phyloP scores from a whole-genome alignment of 2,329 filamentous ascomycete species.

The Penicillium sp. region DNA sequence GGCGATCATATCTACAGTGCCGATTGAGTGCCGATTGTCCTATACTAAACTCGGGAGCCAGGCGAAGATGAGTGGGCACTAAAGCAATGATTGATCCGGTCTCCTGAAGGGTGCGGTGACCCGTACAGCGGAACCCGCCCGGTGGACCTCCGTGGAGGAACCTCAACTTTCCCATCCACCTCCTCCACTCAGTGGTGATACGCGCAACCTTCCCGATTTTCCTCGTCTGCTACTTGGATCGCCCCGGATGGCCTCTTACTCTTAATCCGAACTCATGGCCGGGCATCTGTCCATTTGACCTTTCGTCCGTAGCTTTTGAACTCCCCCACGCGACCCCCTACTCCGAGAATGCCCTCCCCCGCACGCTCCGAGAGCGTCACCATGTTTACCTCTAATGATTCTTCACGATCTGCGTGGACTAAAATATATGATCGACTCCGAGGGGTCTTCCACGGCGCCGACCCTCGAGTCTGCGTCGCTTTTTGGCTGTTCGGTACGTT shows the following conservation, averaged over 20 bases:
- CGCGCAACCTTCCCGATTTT: background rate
- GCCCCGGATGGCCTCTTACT: background rate
- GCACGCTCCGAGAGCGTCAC: constrained; percentile 27
- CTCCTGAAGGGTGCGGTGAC: background rate
- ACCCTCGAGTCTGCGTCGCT: constrained; percentile 72
- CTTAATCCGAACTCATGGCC: constrained; percentile 9
- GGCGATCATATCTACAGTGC: background rate
- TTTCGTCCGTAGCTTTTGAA: constrained; percentile 9
- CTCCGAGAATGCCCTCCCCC: constrained; percentile 30
- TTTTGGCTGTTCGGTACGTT: constrained; percentile 90
- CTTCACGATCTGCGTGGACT: constrained; percentile 71
- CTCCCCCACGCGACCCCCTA: constrained; percentile 15
- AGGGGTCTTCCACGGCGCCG: constrained; percentile 66
- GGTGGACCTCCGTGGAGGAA: constrained; percentile 7
- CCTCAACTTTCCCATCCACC: background rate
- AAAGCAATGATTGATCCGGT: background rate
- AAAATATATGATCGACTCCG: constrained; percentile 68
- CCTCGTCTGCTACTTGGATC: background rate
- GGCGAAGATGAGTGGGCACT: background rate
- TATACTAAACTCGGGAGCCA: background rate
- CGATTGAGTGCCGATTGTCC: too few relatives aligned
- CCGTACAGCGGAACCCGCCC: constrained; percentile 2
- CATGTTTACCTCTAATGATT: constrained; percentile 49
- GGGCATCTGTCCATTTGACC: background rate
- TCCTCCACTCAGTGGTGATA: constrained; percentile 1